Evolutionary conservation across 192 early-diverging fungal genomes (phyloP).

Genomic region (Coemansia sp.): DNA sequence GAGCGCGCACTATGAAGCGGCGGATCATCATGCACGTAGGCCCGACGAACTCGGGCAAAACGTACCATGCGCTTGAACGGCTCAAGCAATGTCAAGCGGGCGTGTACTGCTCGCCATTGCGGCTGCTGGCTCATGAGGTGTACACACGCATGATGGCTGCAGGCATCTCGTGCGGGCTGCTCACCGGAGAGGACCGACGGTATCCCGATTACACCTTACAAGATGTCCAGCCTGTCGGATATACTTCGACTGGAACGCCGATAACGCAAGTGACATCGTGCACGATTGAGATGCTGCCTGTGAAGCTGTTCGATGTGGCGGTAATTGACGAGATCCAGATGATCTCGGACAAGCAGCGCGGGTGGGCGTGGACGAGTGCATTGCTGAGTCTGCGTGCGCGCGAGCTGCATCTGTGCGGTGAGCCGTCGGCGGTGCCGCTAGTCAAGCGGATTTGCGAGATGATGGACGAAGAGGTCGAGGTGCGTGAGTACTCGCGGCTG

Average conservation of each 20-base stretch:
- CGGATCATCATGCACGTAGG: conserved; percentile 92
- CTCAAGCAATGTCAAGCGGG: conserved; percentile 62
- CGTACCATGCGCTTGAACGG: conserved; percentile 78
- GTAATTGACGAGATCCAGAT: conserved; percentile 99
- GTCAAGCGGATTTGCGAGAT: conserved; percentile 68
- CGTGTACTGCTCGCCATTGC: conserved; percentile 87
- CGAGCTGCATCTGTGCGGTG: conserved; percentile 93
- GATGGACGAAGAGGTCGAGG: conserved; percentile 77
- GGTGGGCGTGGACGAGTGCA: conserved; percentile 96
- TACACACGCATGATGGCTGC: conserved; percentile 77
- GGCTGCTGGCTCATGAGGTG: conserved; percentile 91
- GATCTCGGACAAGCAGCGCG: conserved; percentile 79
- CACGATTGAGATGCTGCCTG: conserved; percentile 90
- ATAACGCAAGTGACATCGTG: conserved; percentile 61
- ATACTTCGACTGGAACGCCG: conserved; percentile 15
- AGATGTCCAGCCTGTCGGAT: conserved; percentile 20
- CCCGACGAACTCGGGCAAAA: conserved; percentile 98
- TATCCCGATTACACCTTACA: conserved; percentile 51
- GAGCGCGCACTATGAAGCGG: conserved; percentile 71
- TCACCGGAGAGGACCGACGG: conserved; percentile 89
- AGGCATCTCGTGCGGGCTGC: conserved; percentile 76
- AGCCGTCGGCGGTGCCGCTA: conserved; percentile 79
- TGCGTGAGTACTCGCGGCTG: conserved; percentile 76
- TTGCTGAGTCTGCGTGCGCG: conserved; percentile 73
- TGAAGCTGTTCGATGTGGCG: conserved; percentile 67